Percentiles rank a stretch among this genome's conserved stretches.
Conservation (phyloP, 176 grass and related monocot species). For the Sorghum bicolor region DNA sequence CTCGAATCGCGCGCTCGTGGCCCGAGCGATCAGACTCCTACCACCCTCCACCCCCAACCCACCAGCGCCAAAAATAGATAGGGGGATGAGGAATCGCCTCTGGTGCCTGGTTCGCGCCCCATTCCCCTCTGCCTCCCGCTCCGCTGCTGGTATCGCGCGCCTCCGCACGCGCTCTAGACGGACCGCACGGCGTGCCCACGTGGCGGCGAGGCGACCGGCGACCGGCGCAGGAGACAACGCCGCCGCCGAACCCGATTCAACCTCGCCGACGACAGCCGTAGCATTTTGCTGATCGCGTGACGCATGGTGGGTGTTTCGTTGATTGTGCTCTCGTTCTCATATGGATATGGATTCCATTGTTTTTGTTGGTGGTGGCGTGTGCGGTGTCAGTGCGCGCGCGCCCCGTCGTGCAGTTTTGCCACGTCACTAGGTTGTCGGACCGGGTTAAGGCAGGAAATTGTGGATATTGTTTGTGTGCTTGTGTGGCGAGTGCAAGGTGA, state of each 20-base stretch:
- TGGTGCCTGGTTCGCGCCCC: conserved; percentile 6
- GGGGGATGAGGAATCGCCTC: conserved; percentile 25
- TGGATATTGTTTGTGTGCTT: neutral
- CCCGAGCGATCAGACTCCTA: neutral
- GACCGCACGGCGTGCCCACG: neutral
- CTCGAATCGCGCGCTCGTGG: neutral
- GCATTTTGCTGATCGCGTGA: neutral
- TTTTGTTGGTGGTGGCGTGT: neutral
- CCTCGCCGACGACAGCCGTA: neutral
- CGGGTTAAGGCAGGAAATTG: neutral
- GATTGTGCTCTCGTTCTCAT: neutral
- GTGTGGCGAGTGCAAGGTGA: neutral
- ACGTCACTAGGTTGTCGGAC: neutral
- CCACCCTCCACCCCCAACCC: neutral
- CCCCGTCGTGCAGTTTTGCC: neutral
- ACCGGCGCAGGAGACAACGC: conserved; percentile 15
- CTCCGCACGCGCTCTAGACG: conserved; percentile 17
- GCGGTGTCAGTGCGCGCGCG: neutral
- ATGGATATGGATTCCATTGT: neutral
- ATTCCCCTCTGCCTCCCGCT: neutral
- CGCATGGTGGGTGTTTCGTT: conserved; percentile 34
- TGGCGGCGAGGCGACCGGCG: conserved; percentile 34
- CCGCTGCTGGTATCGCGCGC: conserved; percentile 28
- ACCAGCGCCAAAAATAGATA: conserved; percentile 41
- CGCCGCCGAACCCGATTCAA: neutral